These are phyloP conservation scores for Phycomyces nitens DNA, from an alignment of 192 early-diverging fungal genomes.

Conservation along the genomic window DNA sequence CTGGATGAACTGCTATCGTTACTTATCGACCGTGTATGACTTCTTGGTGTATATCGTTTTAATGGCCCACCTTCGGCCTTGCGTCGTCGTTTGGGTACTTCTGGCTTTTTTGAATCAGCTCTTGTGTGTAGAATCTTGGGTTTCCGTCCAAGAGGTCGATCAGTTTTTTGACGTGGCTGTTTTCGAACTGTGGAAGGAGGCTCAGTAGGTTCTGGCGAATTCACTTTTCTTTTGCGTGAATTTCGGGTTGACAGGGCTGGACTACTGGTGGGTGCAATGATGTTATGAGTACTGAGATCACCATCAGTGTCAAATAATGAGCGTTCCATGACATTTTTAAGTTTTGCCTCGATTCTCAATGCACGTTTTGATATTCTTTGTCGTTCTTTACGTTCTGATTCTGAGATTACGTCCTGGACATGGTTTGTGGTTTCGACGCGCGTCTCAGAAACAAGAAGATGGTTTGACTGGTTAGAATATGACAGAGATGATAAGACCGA, in stretches of 20 bases:
- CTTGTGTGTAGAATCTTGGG: too few species aligned
- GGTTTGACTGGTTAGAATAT: neutral
- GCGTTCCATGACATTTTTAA: slow-evolving; percentile 8
- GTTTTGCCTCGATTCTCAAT: slow-evolving; percentile 6
- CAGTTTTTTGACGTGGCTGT: neutral
- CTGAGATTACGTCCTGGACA: neutral
- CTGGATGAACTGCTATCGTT: neutral
- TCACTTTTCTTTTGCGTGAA: neutral
- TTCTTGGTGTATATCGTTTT: too few species aligned
- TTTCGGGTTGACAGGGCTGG: slow-evolving; percentile 16
- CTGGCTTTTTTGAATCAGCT: too few species aligned
- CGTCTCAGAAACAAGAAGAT: neutral
- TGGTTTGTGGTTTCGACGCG: neutral
- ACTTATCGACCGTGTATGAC: neutral
- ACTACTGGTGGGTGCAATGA: slow-evolving; percentile 20
- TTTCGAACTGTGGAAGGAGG: neutral
- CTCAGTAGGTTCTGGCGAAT: neutral
- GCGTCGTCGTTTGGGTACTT: too few species aligned
- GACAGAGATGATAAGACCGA: neutral
- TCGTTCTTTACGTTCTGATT: neutral
- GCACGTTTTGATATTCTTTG: slow-evolving; percentile 56
- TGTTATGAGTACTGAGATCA: slow-evolving; percentile 32
- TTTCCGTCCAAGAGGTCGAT: neutral
- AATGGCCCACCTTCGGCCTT: too few species aligned
- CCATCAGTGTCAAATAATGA: slow-evolving; percentile 37